phyloP scores from a whole-genome alignment of 257 asterid genomes.

The Ophiorrhiza pumila region DNA sequence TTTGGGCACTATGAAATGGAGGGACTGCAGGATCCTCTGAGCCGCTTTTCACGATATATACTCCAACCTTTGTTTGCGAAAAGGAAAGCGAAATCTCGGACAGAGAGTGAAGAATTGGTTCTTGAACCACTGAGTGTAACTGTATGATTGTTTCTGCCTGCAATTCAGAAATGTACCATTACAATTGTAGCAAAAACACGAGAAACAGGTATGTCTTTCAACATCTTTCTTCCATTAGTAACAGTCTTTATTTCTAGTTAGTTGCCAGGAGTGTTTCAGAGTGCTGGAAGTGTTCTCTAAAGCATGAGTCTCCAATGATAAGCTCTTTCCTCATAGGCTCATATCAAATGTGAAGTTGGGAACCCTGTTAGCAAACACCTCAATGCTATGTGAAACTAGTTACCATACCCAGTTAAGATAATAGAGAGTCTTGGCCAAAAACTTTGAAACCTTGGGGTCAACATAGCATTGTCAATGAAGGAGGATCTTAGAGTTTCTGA shows the following conservation, averaged over 20 bases:
- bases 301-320: not conserved
- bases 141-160: constrained; percentile 10
- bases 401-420: not conserved
- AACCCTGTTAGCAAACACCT: not conserved
- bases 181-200: not conserved
- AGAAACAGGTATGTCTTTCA: not conserved
- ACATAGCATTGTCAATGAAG: not conserved
- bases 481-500: not conserved
- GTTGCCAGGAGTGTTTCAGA: not conserved
- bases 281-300: not conserved
- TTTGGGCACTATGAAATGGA: constrained; percentile 92
- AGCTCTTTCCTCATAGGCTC: not conserved
- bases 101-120: constrained; percentile 41
- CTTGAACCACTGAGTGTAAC: constrained; percentile 45
- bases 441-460: not conserved
- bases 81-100: constrained; percentile 35
- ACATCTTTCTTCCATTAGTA: not conserved
- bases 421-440: not conserved
- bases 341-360: not conserved
- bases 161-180: not conserved
- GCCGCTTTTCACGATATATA: constrained; percentile 56
- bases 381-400: not conserved
- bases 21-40: constrained; percentile 87
- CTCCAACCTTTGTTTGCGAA: constrained; percentile 41
- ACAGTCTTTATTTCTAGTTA: not conserved